Evolutionary conservation across 2,329 filamentous ascomycete genomes (phyloP).

Genomic region (Amauroascus niger): DNA sequence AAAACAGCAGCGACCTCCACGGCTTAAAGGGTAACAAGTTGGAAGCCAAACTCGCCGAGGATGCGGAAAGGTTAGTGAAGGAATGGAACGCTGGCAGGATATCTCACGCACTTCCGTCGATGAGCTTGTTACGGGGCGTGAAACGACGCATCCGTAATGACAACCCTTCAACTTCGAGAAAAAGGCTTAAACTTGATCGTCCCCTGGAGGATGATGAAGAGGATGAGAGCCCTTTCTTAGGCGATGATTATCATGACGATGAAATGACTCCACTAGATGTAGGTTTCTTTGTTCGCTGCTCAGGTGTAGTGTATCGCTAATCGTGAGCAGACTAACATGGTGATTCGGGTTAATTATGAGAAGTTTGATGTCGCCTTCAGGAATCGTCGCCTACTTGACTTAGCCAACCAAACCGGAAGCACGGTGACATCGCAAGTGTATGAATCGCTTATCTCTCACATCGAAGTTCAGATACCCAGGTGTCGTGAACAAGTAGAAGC

Average conservation of each 20-base stretch:
- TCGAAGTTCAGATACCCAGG: conserved; percentile 59
- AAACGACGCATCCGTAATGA: conserved; percentile 26
- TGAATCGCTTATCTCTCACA: conserved; percentile 56
- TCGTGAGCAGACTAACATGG: conserved; percentile 51
- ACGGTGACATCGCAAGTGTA: conserved; percentile 70
- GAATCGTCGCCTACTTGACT: conserved; percentile 64
- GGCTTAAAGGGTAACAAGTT: conserved; percentile 33
- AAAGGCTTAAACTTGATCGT: conserved; percentile 15
- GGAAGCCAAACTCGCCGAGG: conserved; percentile 26
- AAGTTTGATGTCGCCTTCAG: conserved; percentile 75
- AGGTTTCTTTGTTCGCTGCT: conserved; percentile 13
- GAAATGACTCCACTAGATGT: conserved; percentile 33
- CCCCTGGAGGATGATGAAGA: conserved; percentile 24
- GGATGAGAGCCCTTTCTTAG: conserved; percentile 22
- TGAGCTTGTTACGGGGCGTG: conserved; percentile 27
- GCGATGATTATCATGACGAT: conserved; percentile 17
- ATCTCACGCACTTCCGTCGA: conserved; percentile 25
- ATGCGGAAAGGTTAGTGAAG: conserved; percentile 25
- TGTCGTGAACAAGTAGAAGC: conserved; percentile 46
- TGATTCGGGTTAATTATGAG: conserved; percentile 73
- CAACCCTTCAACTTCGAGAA: conserved; percentile 15
- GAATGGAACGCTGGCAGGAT: conserved; percentile 32
- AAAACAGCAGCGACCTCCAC: conserved; percentile 25
- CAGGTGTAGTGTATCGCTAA: conserved; percentile 7
- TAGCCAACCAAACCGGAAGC: conserved; percentile 61